Conservation (phyloP, 306 rosid species). For the Corylus avellana region DNA sequence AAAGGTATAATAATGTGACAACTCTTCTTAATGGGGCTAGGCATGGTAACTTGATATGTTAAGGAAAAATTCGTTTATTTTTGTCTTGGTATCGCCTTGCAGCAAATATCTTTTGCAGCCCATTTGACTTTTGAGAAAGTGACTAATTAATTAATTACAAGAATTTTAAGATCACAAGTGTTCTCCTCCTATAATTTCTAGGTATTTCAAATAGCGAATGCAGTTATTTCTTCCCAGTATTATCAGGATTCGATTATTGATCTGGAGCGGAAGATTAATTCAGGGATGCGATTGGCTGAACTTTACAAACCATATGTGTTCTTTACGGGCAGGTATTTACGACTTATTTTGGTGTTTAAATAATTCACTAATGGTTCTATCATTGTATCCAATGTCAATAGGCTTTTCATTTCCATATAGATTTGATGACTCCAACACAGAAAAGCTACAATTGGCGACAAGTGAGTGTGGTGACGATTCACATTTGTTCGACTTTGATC, state of each 20-base stretch:
- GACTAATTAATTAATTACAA: no score
- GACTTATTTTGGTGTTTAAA: neutral
- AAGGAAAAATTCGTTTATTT: neutral
- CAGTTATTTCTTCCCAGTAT: neutral
- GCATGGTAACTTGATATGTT: neutral
- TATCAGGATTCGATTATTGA: neutral
- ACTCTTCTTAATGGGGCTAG: neutral
- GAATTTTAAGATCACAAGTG: no score
- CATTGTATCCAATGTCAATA: no score
- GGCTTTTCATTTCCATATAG: constrained; percentile 18
- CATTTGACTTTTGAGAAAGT: no score
- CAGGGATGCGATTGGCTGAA: constrained; percentile 22
- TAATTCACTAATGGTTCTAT: neutral
- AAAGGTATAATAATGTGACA: no score
- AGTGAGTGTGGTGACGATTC: neutral
- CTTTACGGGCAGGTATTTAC: constrained; percentile 41
- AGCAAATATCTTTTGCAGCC: no score
- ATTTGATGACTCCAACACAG: constrained; percentile 44
- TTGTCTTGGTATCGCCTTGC: neutral
- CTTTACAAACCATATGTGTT: constrained; percentile 33
- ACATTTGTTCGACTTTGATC: constrained; percentile 34
- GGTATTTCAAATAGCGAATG: constrained; percentile 34
- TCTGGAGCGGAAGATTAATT: neutral
- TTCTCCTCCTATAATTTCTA: neutral
- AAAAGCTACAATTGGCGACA: constrained; percentile 20